phyloP scores from a whole-genome alignment of 73 alveolate genomes.

The Paramecium caudatum region DNA sequence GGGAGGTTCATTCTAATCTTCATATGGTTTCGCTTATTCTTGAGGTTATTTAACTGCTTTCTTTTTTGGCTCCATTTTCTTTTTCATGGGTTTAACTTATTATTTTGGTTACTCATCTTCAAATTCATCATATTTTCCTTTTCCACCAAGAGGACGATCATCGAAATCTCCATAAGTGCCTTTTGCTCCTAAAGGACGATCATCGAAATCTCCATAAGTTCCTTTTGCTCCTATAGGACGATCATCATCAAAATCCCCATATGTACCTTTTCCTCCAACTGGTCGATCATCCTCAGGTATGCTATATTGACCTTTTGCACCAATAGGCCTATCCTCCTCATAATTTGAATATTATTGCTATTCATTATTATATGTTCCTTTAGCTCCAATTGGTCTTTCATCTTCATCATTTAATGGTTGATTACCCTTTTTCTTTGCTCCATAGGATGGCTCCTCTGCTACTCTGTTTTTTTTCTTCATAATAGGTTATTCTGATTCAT shows the following conservation, averaged over 20 bases:
- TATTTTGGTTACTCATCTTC: neutral
- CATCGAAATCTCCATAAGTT: neutral
- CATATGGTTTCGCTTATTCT: neutral
- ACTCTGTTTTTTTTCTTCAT: neutral
- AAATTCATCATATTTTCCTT: neutral
- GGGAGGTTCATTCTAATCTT: neutral
- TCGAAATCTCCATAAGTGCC: neutral
- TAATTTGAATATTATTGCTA: neutral
- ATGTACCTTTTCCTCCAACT: slow-evolving; percentile 28
- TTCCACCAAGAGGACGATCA: neutral
- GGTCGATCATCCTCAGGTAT: slow-evolving; percentile 1
- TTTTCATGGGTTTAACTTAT: neutral
- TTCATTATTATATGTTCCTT: neutral
- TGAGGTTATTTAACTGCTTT: neutral
- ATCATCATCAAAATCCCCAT: slow-evolving; percentile 35
- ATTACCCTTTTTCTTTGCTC: neutral
- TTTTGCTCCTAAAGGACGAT: neutral
- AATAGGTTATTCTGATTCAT: neutral
- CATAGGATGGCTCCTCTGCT: neutral
- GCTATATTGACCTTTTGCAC: slow-evolving; percentile 30
- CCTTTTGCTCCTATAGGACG: slow-evolving; percentile 3
- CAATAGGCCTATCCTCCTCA: slow-evolving; percentile 64
- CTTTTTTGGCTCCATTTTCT: neutral
- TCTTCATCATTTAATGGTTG: neutral
- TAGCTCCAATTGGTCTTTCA: slow-evolving; percentile 17